Conservation (phyloP, 2,329 filamentous ascomycete genomes). For the Amesomyces nigricolor region DNA sequence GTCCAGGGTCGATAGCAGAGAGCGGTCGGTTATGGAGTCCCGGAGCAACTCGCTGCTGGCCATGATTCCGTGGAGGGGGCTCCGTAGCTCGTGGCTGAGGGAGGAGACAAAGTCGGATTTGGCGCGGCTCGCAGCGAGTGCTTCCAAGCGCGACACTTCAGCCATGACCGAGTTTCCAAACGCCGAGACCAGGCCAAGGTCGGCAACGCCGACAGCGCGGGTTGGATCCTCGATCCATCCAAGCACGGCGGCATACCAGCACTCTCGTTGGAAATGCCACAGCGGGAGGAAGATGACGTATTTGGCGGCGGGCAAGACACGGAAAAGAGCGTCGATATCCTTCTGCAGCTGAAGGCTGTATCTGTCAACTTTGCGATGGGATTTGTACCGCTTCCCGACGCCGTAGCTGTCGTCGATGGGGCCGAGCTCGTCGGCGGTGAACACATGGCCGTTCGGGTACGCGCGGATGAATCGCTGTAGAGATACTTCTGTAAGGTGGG, state of each 20-base stretch:
- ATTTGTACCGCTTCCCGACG: constrained; percentile 15
- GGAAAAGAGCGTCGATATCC: constrained; percentile 30
- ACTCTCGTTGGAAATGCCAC: constrained; percentile 33
- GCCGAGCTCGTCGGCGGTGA: constrained; percentile 23
- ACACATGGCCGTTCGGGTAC: constrained; percentile 22
- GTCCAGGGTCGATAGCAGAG: constrained; percentile 40
- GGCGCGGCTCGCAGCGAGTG: constrained; percentile 34
- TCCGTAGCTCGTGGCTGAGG: constrained; percentile 52
- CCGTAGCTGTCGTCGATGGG: constrained; percentile 24
- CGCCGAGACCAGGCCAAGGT: constrained; percentile 41
- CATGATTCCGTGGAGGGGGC: constrained; percentile 52
- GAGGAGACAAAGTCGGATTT: constrained; percentile 53
- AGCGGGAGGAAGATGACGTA: constrained; percentile 35
- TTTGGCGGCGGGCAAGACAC: constrained; percentile 31
- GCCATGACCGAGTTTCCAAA: constrained; percentile 52
- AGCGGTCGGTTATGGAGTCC: constrained; percentile 38
- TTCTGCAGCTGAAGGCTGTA: constrained; percentile 5
- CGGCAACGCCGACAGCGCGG: constrained; percentile 31
- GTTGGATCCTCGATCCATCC: constrained; percentile 35
- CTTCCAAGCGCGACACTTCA: constrained; percentile 44
- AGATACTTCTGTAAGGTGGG: constrained; percentile 18
- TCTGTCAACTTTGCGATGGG: constrained; percentile 1
- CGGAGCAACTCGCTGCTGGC: constrained; percentile 46
- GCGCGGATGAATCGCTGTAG: constrained; percentile 24
- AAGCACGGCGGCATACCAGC: constrained; percentile 39